Evolutionary conservation across 2,329 filamentous ascomycete species (phyloP).

Genomic region (Talaromyces sp.): DNA sequence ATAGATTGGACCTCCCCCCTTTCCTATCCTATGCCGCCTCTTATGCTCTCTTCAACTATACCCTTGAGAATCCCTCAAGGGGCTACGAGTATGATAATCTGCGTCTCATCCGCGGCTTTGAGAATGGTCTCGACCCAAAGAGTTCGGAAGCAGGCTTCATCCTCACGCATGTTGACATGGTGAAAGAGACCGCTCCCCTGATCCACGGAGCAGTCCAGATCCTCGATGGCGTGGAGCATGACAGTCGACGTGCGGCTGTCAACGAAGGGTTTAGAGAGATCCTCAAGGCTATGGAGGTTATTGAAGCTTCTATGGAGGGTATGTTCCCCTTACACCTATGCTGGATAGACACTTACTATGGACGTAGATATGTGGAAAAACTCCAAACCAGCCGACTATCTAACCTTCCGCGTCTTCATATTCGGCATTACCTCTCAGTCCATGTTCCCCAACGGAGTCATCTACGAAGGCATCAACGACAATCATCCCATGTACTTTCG

Average conservation of each 20-base stretch:
- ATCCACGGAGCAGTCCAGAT: constrained; percentile 70
- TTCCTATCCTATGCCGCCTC: constrained; percentile 82
- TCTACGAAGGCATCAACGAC: constrained; percentile 80
- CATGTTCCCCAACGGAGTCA: constrained; percentile 90
- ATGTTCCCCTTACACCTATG: constrained; percentile 26
- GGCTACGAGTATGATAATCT: constrained; percentile 63
- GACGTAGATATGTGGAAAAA: constrained; percentile 77
- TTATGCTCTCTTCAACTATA: constrained; percentile 64
- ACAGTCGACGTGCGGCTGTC: constrained; percentile 56
- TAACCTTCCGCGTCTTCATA: constrained; percentile 91
- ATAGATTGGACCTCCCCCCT: constrained; percentile 72
- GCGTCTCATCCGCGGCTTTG: constrained; percentile 85
- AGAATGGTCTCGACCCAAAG: constrained; percentile 78
- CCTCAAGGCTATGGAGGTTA: constrained; percentile 63
- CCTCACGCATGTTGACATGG: constrained; percentile 95
- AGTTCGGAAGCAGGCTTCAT: constrained; percentile 95
- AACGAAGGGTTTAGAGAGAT: constrained; percentile 64
- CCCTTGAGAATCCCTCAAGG: constrained; percentile 55
- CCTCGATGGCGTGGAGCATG: constrained; percentile 56
- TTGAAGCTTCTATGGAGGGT: constrained; percentile 79
- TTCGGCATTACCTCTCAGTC: constrained; percentile 90
- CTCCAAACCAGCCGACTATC: constrained; percentile 80
- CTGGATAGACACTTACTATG: constrained; percentile 1
- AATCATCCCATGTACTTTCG: constrained; percentile 74
- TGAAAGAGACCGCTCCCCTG: constrained; percentile 75